These are phyloP conservation scores for Magnaporthiopsis incrustans DNA, from an alignment of 2,329 filamentous ascomycete genomes.

Conservation along the genomic window DNA sequence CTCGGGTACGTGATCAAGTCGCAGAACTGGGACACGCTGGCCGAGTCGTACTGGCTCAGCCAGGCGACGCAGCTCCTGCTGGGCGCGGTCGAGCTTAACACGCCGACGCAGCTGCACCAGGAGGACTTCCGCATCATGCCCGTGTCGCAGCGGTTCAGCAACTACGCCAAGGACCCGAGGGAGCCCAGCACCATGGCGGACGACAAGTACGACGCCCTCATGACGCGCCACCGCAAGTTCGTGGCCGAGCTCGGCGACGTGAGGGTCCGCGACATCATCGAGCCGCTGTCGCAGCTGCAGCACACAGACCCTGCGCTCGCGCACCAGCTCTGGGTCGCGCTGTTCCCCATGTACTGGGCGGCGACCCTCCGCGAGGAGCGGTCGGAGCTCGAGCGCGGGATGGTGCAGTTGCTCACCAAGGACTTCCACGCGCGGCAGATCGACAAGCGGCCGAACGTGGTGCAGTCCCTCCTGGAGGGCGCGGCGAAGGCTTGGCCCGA, in stretches of 20 bases:
- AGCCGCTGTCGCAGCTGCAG: slow-evolving; percentile 85
- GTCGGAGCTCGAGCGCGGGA: slow-evolving; percentile 78
- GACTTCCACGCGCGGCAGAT: slow-evolving; percentile 94
- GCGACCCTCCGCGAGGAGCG: slow-evolving; percentile 81
- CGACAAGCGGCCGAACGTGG: slow-evolving; percentile 90
- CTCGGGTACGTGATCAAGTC: slow-evolving; percentile 81
- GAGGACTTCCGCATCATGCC: slow-evolving; percentile 80
- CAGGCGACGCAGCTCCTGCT: slow-evolving; percentile 92
- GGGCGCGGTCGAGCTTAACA: slow-evolving; percentile 80
- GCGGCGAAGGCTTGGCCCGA: slow-evolving; percentile 76
- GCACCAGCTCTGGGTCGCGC: slow-evolving; percentile 79
- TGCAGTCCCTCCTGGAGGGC: slow-evolving; percentile 85
- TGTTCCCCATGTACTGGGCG: slow-evolving; percentile 94
- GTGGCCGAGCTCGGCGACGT: slow-evolving; percentile 76
- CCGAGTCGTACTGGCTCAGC: slow-evolving; percentile 92
- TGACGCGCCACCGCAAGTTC: slow-evolving; percentile 75
- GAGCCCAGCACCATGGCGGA: slow-evolving; percentile 66
- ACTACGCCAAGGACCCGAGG: slow-evolving; percentile 62
- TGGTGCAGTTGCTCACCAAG: slow-evolving; percentile 85
- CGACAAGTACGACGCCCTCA: slow-evolving; percentile 71
- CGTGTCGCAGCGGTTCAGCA: slow-evolving; percentile 63
- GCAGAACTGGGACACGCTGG: slow-evolving; percentile 95
- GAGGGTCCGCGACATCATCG: slow-evolving; percentile 78
- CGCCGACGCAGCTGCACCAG: slow-evolving; percentile 65
- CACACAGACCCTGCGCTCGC: slow-evolving; percentile 77